Evolutionary conservation across 176 grass and related monocot species (phyloP), one percentile per base, ranked within the genome.

Genomic region (Pharus latifolius): DNA sequence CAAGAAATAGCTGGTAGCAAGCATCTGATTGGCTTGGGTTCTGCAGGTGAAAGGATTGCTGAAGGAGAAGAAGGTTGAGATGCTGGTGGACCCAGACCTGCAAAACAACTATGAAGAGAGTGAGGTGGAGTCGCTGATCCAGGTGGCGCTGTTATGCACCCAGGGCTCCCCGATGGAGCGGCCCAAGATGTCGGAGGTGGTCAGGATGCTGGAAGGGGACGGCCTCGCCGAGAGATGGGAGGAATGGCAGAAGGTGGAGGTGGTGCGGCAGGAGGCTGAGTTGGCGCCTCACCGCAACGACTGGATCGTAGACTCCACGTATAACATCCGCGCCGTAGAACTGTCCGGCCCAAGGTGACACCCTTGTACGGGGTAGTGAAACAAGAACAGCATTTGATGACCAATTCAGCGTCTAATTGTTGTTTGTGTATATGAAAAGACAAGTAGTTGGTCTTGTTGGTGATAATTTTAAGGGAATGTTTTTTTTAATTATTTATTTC

Each of bases 151-250:
- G 50, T 78, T 91, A 22, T 91, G 88, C 51, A 91, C 88, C 10
- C 83, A 86, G 83, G 79, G 79, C 67, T 91, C 88, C 23, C 88
- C 83, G 0, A 60, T 83, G 83, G 83, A 91, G 41, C 79, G 88
- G 4, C 88, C 88, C 58, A 91, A 91, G 73, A 91, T 91, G 88
- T 87, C 88, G 3, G 83, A 86, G 28, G 88, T 91, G 7, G 88
- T 91, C 50, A 82, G 83, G 68, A 91, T 91, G 88, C 88, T 91
- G 5, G 88, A 91, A 83, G 88, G 88, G 2, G 88, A 91, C 1
- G 88, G 88, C 33, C 40, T 91, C 46, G 88, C 83, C 0, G 88
- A 87, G 78, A 75, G 79, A 23, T 87, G 83, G 88, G 88, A 91
- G 22, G 83, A 87, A 59, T 91, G 88, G 88, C 83, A 91, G 79